Percentiles rank a stretch among this genome's conserved stretches.
phyloP scores from a whole-genome alignment of 495 filamentous ascomycete species.

The Bombardia bombarda region DNA sequence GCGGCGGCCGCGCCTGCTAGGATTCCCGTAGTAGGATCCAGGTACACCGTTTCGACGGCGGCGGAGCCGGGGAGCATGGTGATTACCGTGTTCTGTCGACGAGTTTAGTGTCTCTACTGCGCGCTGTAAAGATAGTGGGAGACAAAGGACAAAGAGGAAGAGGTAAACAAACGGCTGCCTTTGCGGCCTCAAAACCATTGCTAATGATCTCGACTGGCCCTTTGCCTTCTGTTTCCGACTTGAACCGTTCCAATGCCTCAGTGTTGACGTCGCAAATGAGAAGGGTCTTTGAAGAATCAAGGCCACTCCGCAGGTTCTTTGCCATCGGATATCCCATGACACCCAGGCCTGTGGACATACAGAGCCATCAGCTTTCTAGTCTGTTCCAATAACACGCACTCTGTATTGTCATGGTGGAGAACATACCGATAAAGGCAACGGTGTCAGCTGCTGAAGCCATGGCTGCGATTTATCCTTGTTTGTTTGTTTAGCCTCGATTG shows the following conservation, averaged over 20 bases:
- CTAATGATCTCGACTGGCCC: conserved; percentile 12
- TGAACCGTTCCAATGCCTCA: conserved; percentile 27
- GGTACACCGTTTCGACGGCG: conserved; percentile 31
- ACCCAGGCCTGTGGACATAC: conserved; percentile 14
- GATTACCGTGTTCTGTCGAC: conserved; percentile 26
- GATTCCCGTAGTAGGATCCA: conserved; percentile 29
- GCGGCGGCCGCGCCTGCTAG: conserved; percentile 16
- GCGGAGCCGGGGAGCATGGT: conserved; percentile 33
- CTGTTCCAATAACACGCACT: too few species aligned
- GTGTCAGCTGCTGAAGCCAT: conserved; percentile 13
- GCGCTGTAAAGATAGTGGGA: too few species aligned
- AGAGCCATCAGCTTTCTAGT: background rate
- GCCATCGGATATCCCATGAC: conserved; percentile 46
- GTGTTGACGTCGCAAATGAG: conserved; percentile 40
- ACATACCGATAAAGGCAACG: conserved; percentile 21
- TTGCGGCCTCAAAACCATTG: conserved; percentile 32
- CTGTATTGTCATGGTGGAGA: too few species aligned
- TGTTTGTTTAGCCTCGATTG: too few species aligned
- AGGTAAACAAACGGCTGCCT: conserved; percentile 32
- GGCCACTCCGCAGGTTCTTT: conserved; percentile 37
- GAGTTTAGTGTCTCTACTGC: background rate
- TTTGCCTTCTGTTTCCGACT: conserved; percentile 19
- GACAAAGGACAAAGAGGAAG: too few species aligned
- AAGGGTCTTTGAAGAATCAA: conserved; percentile 29
- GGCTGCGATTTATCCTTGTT: too few species aligned